Evolutionary conservation across 179 eudicot genomes (phyloP).

Genomic region (Pouteria campechiana): DNA sequence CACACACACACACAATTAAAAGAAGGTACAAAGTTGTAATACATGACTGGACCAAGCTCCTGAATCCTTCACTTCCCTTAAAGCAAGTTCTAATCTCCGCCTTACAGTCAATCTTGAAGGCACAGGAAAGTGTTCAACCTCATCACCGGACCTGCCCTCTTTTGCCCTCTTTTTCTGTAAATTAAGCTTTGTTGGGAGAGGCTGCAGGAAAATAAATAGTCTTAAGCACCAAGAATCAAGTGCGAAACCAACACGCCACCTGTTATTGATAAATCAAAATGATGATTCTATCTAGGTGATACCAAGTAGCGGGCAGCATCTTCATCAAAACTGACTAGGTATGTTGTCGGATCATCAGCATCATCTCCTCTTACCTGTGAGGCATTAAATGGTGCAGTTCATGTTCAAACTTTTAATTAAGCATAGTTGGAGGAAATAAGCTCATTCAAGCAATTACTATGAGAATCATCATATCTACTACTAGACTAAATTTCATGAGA

Average conservation of each 20-base stretch:
- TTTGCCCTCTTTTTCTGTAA: conserved; percentile 79
- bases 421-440: background rate
- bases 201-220: conserved; percentile 31
- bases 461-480: too few species aligned
- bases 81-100: conserved; percentile 38
- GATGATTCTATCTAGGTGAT: background rate
- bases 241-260: background rate
- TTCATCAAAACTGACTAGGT: conserved; percentile 76
- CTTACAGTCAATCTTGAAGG: conserved; percentile 74
- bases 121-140: conserved; percentile 72
- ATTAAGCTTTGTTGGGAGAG: conserved; percentile 77
- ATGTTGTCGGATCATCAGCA: conserved; percentile 76
- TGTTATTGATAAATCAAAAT: background rate
- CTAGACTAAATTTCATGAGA: background rate
- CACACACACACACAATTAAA: background rate
- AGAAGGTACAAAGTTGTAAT: background rate
- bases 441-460: background rate
- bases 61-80: conserved; percentile 51
- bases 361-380: conserved; percentile 82
- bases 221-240: background rate
- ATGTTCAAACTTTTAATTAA: too few species aligned
- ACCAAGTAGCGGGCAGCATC: conserved; percentile 78
- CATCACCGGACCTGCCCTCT: conserved; percentile 76
- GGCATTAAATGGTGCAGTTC: conserved; percentile 4
- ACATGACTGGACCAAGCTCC: conserved; percentile 27